These are phyloP conservation scores for Penicillium canariense DNA, from an alignment of 495 filamentous ascomycete species.

Conservation along the genomic window DNA sequence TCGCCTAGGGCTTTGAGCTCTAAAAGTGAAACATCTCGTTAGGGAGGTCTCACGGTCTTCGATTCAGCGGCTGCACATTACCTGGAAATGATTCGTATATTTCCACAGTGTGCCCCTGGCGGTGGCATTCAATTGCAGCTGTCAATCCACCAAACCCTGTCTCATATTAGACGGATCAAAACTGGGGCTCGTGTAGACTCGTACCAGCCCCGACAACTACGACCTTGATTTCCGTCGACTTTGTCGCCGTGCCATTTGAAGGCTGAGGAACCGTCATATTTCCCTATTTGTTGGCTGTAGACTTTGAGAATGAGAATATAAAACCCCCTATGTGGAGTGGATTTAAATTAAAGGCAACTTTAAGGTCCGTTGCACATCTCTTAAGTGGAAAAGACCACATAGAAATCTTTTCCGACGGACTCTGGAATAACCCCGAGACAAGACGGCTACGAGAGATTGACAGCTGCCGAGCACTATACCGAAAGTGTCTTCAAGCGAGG, in stretches of 20 bases:
- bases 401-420: neutral
- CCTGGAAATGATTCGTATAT: conserved; percentile 57
- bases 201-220: conserved; percentile 55
- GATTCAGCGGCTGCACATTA: neutral
- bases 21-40: neutral
- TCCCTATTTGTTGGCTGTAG: neutral
- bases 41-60: neutral
- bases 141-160: conserved; percentile 60
- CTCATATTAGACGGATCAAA: neutral
- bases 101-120: conserved; percentile 62
- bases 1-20: conserved; percentile 58
- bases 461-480: conserved; percentile 13
- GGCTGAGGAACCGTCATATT: conserved; percentile 5
- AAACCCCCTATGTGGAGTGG: no score
- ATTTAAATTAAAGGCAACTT: neutral
- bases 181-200: neutral
- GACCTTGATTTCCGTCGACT: conserved; percentile 53
- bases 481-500: neutral
- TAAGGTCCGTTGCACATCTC: neutral
- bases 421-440: conserved; percentile 13
- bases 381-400: neutral
- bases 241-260: neutral
- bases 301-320: neutral
- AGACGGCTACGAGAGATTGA: neutral
- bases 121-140: conserved; percentile 60